Evolutionary conservation across 306 rosid species (phyloP).

Genomic region (Myrica gale): DNA sequence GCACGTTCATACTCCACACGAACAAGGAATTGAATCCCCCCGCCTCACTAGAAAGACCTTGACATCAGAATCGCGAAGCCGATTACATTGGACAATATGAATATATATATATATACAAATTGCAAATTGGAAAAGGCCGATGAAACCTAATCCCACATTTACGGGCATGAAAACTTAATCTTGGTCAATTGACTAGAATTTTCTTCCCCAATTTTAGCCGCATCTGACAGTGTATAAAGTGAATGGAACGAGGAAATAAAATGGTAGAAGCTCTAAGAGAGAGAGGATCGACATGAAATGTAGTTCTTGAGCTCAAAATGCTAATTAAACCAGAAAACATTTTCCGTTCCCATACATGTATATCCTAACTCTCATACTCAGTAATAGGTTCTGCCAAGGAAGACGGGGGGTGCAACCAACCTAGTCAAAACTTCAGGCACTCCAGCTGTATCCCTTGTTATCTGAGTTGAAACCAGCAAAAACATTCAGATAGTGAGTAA

Average conservation of each 20-base stretch:
- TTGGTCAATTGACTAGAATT: slow-evolving; percentile 11
- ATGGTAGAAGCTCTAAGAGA: slow-evolving; percentile 13
- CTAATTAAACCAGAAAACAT: slow-evolving; percentile 12
- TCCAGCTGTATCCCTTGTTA: slow-evolving; percentile 79
- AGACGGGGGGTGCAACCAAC: slow-evolving; percentile 52
- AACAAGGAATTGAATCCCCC: not conserved
- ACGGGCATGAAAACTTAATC: not conserved
- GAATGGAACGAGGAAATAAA: slow-evolving; percentile 10
- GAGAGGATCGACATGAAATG: slow-evolving; percentile 8
- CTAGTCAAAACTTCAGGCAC: slow-evolving; percentile 92
- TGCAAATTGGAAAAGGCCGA: too few relatives aligned
- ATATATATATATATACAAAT: too few relatives aligned
- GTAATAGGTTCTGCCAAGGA: slow-evolving; percentile 49
- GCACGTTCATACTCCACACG: slow-evolving; percentile 22
- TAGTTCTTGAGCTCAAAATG: slow-evolving; percentile 16
- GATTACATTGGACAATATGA: too few relatives aligned
- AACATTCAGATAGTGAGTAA: slow-evolving; percentile 17
- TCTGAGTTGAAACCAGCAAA: slow-evolving; percentile 52
- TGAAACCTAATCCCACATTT: too few relatives aligned
- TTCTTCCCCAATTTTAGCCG: not conserved
- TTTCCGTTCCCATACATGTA: slow-evolving; percentile 25
- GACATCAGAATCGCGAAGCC: too few relatives aligned
- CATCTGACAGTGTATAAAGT: not conserved
- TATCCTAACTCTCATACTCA: slow-evolving; percentile 74
- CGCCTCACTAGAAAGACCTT: too few relatives aligned